phyloP scores from a whole-genome alignment of 495 filamentous ascomycete genomes.

The Darksidea phi region DNA sequence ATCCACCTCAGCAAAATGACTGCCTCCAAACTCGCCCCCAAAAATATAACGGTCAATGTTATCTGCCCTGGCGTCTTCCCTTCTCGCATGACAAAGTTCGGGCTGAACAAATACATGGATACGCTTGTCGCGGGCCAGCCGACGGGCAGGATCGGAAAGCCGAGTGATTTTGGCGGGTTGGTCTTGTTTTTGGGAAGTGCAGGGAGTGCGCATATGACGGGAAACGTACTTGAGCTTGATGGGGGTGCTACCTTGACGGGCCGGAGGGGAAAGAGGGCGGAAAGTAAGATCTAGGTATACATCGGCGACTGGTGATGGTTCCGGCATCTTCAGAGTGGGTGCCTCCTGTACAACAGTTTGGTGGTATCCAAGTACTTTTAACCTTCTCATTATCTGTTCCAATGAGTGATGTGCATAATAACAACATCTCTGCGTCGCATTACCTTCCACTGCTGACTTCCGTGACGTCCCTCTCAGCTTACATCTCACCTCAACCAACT shows the following conservation, averaged over 20 bases:
- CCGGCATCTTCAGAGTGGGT: too few relatives aligned
- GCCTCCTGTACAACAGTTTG: too few relatives aligned
- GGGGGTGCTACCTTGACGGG: constrained; percentile 40
- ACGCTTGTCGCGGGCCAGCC: constrained; percentile 40
- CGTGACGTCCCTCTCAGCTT: too few relatives aligned
- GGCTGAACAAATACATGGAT: constrained; percentile 39
- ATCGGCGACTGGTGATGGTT: too few relatives aligned
- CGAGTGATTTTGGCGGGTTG: constrained; percentile 41
- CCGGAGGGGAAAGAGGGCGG: constrained; percentile 35
- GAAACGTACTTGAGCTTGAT: constrained; percentile 43
- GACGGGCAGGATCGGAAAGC: constrained; percentile 41
- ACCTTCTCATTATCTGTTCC: too few relatives aligned
- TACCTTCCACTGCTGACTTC: too few relatives aligned
- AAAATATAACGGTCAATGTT: constrained; percentile 42
- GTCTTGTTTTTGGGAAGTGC: constrained; percentile 38
- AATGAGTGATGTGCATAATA: too few relatives aligned
- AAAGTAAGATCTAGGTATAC: constrained; percentile 34
- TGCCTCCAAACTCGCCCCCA: constrained; percentile 41
- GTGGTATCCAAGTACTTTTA: too few relatives aligned
- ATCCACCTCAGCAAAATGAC: constrained; percentile 44
- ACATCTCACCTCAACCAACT: too few relatives aligned
- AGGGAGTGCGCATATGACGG: constrained; percentile 42
- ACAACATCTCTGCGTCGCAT: too few relatives aligned
- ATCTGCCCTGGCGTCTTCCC: constrained; percentile 45
- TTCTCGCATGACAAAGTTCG: constrained; percentile 41